Evolutionary conservation across 1,139 yeast genomes (phyloP), one percentile per base, ranked within the genome.

Genomic region (Hemisphaericaspora lyxosophila): DNA sequence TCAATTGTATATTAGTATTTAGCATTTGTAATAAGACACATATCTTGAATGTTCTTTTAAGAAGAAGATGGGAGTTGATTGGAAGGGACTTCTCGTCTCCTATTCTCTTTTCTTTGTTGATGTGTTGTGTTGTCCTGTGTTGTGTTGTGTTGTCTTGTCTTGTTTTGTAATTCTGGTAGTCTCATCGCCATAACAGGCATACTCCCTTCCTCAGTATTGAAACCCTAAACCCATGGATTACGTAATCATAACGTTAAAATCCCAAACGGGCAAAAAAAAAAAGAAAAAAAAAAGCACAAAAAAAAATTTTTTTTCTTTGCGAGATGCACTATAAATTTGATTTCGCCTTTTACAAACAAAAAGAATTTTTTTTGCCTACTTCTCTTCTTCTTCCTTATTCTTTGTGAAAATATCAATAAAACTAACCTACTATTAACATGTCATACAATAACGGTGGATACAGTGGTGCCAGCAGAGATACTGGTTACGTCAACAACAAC

Each of bases 391-490:
- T 34, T 36, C 23, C 19, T 35, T 31, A 17, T 28, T 12, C 22
- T 29, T 29, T 25, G 14, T 9, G 15, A 15, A 19, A 20, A 11
- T 22, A 33, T 5, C 13, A 12, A 35, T 4, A 22, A 13, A 19
- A 6, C 22, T 18, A 17, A 11, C 23, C 23, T n/a, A 20, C 26
- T 13, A 33, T 33, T 36, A 27, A 45, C 13, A 53, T 53, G 58
- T 45, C 50, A 13, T 46, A 46, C 26, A 38, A 36, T 20, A 32
- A 27, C 33, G 16, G 16, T 26, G 15, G 16, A 19, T 45, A 50
- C 36, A 40, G 65, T 53, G 62, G 55, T 43, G 47, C 53, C 43
- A 44, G 43, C 35, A 49, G 55, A 30, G 42, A 47, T 35, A 42
- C 49, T 29, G 49, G 53, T 28, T 44, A 47, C 35, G 41, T 45